Conservation (phyloP, 305 asterid species). For the Fraxinus greggii region DNA sequence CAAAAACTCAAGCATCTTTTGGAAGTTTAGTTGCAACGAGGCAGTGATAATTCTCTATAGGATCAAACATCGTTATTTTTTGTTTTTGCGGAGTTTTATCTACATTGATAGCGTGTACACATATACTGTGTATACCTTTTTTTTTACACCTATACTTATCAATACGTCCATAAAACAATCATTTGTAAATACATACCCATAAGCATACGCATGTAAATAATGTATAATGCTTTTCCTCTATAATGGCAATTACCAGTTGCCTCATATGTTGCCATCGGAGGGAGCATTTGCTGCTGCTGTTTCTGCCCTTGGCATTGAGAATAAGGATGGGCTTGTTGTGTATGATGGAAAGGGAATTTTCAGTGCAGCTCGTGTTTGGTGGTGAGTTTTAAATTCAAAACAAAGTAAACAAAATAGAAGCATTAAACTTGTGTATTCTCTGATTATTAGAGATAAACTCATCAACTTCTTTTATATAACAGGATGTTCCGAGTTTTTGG, state of each 20-base stretch:
- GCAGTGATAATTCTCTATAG: not conserved
- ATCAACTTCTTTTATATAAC: conserved; percentile 20
- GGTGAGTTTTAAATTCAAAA: conserved; percentile 48
- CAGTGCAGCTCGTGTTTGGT: conserved; percentile 99
- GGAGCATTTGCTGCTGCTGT: conserved; percentile 97
- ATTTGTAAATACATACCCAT: conserved; percentile 15
- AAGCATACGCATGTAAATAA: conserved; percentile 12
- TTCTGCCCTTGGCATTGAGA: conserved; percentile 92
- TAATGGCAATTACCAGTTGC: conserved; percentile 50
- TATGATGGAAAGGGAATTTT: conserved; percentile 98
- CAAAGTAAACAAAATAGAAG: not conserved
- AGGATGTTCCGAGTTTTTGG: conserved; percentile 99
- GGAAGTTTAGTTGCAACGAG: not conserved
- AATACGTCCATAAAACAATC: not conserved
- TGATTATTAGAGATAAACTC: not conserved
- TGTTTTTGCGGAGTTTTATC: not conserved
- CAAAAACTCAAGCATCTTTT: not conserved
- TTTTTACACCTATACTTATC: not conserved
- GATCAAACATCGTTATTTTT: not conserved
- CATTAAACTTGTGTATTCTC: not conserved
- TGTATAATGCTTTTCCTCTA: not conserved
- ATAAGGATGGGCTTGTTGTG: conserved; percentile 80
- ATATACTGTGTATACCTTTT: not conserved
- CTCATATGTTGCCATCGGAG: conserved; percentile 95
- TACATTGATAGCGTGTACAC: not conserved